Evolutionary conservation across 1,284 basidiomycete genomes (phyloP).

Genomic region (Ustilago xerochloae): DNA sequence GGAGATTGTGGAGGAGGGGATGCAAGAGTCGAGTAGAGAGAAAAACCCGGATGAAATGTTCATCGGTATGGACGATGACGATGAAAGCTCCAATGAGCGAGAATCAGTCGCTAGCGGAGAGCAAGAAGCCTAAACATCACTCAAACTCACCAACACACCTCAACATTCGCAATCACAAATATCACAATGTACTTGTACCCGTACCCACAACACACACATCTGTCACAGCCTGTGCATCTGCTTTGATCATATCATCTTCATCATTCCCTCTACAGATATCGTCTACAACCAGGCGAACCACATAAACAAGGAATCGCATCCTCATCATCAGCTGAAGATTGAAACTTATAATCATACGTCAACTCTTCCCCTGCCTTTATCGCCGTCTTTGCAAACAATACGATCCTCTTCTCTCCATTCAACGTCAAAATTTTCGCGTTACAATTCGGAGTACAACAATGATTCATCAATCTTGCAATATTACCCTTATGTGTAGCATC

Average conservation of each 20-base stretch:
- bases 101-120: neutral
- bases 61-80: slow-evolving; percentile 17
- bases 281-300: slow-evolving; percentile 68
- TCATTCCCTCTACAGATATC: slow-evolving; percentile 47
- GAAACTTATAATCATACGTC: slow-evolving; percentile 69
- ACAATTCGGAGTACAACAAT: slow-evolving; percentile 97
- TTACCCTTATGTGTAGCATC: slow-evolving; percentile 99
- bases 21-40: no score
- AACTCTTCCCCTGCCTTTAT: slow-evolving; percentile 78
- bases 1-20: neutral
- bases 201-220: neutral
- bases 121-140: neutral
- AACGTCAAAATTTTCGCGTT: slow-evolving; percentile 99
- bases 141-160: neutral
- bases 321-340: slow-evolving; percentile 62
- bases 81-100: neutral
- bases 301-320: slow-evolving; percentile 70
- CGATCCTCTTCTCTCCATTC: slow-evolving; percentile 97
- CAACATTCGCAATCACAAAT: neutral
- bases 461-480: slow-evolving; percentile 74
- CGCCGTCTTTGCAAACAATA: slow-evolving; percentile 92
- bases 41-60: slow-evolving; percentile 7
- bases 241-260: neutral
- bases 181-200: slow-evolving; percentile 19
- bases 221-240: neutral